A percentile compares a stretch with the other conserved stretches of the same genome.
phyloP scores from a whole-genome alignment of 805 yeast species.

The Lachancea dasiensis region DNA sequence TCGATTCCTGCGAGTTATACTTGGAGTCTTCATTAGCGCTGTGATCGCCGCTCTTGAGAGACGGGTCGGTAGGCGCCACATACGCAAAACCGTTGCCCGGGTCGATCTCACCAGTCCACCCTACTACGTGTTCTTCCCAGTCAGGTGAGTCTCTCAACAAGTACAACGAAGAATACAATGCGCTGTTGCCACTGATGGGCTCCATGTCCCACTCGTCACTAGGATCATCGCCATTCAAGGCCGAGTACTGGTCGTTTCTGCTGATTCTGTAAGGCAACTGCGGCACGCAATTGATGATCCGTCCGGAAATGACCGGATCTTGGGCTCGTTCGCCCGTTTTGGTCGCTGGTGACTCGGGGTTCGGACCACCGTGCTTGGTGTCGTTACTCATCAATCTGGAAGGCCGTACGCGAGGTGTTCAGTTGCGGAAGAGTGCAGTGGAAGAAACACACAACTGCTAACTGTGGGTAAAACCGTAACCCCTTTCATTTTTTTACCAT shows the following conservation, averaged over 20 bases:
- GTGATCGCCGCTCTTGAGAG: background rate
- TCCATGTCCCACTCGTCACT: slow-evolving; percentile 46
- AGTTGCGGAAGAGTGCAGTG: no score
- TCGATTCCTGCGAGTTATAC: slow-evolving; percentile 25
- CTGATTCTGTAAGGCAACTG: slow-evolving; percentile 33
- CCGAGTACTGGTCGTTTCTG: slow-evolving; percentile 25
- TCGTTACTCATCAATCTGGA: no score
- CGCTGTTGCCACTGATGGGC: slow-evolving; percentile 75
- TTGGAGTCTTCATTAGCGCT: slow-evolving; percentile 5
- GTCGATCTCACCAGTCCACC: slow-evolving; percentile 90
- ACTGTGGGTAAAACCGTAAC: no score
- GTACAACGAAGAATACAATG: slow-evolving; percentile 69
- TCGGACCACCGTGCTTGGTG: no score
- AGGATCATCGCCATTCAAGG: slow-evolving; percentile 2
- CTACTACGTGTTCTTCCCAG: slow-evolving; percentile 86
- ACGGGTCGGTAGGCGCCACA: slow-evolving; percentile 8
- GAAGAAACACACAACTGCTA: no score
- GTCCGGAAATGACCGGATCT: slow-evolving; percentile 11
- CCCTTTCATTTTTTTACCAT: no score
- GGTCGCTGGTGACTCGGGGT: no score
- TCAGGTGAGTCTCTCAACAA: slow-evolving; percentile 55
- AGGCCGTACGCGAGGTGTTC: no score
- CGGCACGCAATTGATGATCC: slow-evolving; percentile 34
- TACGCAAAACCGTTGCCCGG: slow-evolving; percentile 17
- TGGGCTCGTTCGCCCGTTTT: background rate